Base-by-base conservation (phyloP, 2,329 filamentous ascomycete genomes). In the Fusarium foetens region DNA sequence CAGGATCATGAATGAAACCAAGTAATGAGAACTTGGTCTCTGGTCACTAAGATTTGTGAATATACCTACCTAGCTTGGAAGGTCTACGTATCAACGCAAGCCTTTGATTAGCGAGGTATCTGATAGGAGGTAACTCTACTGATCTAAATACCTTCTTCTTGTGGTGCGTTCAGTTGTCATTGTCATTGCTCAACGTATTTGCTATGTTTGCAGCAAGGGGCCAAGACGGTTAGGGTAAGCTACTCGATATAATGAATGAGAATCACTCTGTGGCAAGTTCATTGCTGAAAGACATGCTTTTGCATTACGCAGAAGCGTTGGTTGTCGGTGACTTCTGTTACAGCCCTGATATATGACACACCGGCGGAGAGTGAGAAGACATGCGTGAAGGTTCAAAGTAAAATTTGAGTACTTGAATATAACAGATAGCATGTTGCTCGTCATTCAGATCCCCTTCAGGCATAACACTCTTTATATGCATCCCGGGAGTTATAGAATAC, bases 401-500 rank as follows among this genome's bases (percentile, higher is more conserved):
- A 17, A 25, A 17, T 16, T 27, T 12, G 19, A 21, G 9, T 16
- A 21, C 23, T 27, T n/a, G 23, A 38, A 36, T 16, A 16, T 12
- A 38, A 17, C 10, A 27, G 19, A 36, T n/a, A 25, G 13, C 13
- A 3, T n/a, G 19, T 52, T 52, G 10, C 23, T 16, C 23, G 14
- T 21, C 31, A 52, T 52, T 27, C 23, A 36, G 23, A 11, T 16
- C 10, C 23, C 19, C 23, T 59, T 51, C 46, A 67, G 60, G 60
- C 63, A 57, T 57, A 27, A 55, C 21, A 54, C 42, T 58, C 52
- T 39, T 35, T 39, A 58, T 46, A 49, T 52, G 48, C 45, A 54
- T 41, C 25, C 59, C 60, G 57, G 39, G 55, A 63, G 57, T 58
- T 60, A 60, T 54, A 58, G 62, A 54, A 52, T 43, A 31, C 29